Percentiles rank a stretch among this genome's conserved stretches.
phyloP scores from a whole-genome alignment of 768 basidiomycete genomes.

The Crepidotus variabilis region DNA sequence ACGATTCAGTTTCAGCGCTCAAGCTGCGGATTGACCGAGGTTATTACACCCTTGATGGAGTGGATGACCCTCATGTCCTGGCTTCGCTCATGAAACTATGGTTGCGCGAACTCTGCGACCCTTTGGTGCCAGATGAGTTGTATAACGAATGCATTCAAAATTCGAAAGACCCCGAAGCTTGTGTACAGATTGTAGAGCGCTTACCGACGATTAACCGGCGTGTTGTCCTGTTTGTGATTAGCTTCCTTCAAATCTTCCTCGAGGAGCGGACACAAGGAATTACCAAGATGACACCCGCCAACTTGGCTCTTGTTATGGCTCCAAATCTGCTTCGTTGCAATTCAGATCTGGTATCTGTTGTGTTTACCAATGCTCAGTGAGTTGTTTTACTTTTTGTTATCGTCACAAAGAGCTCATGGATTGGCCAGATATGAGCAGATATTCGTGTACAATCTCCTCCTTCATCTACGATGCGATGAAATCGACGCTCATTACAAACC shows the following conservation, averaged over 20 bases:
- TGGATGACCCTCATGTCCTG: constrained; percentile 88
- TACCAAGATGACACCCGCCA: constrained; percentile 90
- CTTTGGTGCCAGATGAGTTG: constrained; percentile 86
- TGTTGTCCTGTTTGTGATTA: constrained; percentile 84
- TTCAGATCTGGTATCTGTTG: constrained; percentile 83
- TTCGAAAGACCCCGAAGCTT: constrained; percentile 62
- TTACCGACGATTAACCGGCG: constrained; percentile 85
- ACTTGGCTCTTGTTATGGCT: constrained; percentile 88
- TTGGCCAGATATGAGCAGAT: constrained; percentile 74
- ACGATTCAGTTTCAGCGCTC: constrained; percentile 82
- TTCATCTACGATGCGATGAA: constrained; percentile 72
- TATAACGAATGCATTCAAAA: constrained; percentile 86
- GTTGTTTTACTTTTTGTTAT: constrained; percentile 25
- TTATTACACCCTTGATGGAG: constrained; percentile 84
- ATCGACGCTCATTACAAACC: constrained; percentile 80
- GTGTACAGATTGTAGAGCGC: constrained; percentile 69
- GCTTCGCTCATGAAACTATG: constrained; percentile 91
- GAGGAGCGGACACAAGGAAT: constrained; percentile 65
- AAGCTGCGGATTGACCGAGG: constrained; percentile 89
- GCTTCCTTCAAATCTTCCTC: constrained; percentile 87
- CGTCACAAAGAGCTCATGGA: constrained; percentile 6
- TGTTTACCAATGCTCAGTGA: constrained; percentile 90
- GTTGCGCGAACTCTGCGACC: constrained; percentile 88
- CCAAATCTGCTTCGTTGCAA: constrained; percentile 86
- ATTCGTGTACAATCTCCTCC: constrained; percentile 81